A percentile compares a stretch with the other conserved stretches of the same genome.
Evolutionary conservation across 352 stramenopile species (phyloP).

Genomic region (Phytopythium oedochilum): DNA sequence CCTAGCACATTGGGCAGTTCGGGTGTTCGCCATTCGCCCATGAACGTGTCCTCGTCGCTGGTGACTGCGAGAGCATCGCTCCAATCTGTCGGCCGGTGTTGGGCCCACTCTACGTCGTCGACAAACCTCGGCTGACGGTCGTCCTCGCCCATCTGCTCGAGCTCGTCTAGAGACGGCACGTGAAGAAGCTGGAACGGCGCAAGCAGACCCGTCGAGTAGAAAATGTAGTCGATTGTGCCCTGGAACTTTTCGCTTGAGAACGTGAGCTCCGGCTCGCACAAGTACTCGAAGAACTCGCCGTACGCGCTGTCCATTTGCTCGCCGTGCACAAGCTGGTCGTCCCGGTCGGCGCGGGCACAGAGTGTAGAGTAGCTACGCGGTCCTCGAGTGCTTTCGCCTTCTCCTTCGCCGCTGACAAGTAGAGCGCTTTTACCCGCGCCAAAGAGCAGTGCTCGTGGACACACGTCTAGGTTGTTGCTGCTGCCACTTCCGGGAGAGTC

Average conservation of each 20-base stretch:
- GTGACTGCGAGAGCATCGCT: constrained; percentile 11
- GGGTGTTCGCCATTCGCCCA: constrained; percentile 40
- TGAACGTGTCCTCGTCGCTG: constrained; percentile 32
- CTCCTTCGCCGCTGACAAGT: constrained; percentile 5
- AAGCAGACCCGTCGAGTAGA: constrained; percentile 55
- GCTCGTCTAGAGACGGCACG: constrained; percentile 38
- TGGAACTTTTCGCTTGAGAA: constrained; percentile 51
- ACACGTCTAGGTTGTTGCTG: constrained; percentile 31
- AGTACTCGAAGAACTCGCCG: constrained; percentile 33
- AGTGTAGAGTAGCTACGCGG: constrained; percentile 37
- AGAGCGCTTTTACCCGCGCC: constrained; percentile 1
- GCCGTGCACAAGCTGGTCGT: constrained; percentile 46
- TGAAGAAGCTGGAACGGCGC: constrained; percentile 50
- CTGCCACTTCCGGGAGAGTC: background rate
- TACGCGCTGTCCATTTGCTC: constrained; percentile 79
- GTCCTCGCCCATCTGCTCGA: constrained; percentile 40
- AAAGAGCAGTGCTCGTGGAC: constrained; percentile 25
- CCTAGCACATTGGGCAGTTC: constrained; percentile 34
- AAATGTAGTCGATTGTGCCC: constrained; percentile 84
- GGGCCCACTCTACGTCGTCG: constrained; percentile 32
- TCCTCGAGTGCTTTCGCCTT: constrained; percentile 1
- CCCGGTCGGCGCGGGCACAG: constrained; percentile 28
- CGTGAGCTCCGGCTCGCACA: constrained; percentile 68
- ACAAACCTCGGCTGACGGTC: constrained; percentile 10
- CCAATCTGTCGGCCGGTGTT: constrained; percentile 37